phyloP scores from a whole-genome alignment of 228 moss, liverwort and hornwort genomes.

The Sphagnum fallax region DNA sequence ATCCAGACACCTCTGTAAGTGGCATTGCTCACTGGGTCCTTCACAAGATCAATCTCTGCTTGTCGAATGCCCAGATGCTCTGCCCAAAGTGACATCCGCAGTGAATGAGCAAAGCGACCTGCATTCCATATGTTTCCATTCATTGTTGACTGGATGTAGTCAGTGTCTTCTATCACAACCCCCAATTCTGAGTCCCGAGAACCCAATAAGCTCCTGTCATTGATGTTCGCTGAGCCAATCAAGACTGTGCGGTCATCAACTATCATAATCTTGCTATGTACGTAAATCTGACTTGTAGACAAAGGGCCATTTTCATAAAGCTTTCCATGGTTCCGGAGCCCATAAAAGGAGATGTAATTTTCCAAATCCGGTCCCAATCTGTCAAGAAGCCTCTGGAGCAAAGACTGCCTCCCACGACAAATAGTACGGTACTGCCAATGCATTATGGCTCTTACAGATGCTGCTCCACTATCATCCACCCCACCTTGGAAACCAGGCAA shows the following conservation, averaged over 20 bases:
- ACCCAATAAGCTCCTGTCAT: slow-evolving; percentile 48
- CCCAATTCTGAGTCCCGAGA: slow-evolving; percentile 58
- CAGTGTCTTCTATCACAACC: slow-evolving; percentile 50
- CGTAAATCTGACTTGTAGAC: slow-evolving; percentile 56
- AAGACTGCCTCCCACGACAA: slow-evolving; percentile 36
- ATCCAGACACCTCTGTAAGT: slow-evolving; percentile 56
- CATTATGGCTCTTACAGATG: slow-evolving; percentile 59
- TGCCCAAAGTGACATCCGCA: slow-evolving; percentile 51
- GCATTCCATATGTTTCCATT: slow-evolving; percentile 62
- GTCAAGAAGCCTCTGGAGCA: slow-evolving; percentile 34
- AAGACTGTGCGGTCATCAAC: slow-evolving; percentile 55
- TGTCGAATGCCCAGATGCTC: slow-evolving; percentile 48
- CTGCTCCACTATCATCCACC: slow-evolving; percentile 51
- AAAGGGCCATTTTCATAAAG: slow-evolving; percentile 43
- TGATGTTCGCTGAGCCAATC: slow-evolving; percentile 58
- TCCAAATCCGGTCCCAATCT: slow-evolving; percentile 30
- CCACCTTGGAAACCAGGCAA: slow-evolving; percentile 59
- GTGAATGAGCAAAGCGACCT: slow-evolving; percentile 49
- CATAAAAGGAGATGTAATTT: slow-evolving; percentile 43
- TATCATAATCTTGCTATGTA: slow-evolving; percentile 62
- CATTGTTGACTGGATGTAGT: slow-evolving; percentile 44
- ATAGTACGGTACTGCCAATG: slow-evolving; percentile 65
- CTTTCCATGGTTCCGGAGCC: slow-evolving; percentile 56
- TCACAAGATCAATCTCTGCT: slow-evolving; percentile 23
- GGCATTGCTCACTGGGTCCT: slow-evolving; percentile 44